Base-by-base conservation (phyloP, 1,284 basidiomycete genomes). In the Leccinum insolens region DNA sequence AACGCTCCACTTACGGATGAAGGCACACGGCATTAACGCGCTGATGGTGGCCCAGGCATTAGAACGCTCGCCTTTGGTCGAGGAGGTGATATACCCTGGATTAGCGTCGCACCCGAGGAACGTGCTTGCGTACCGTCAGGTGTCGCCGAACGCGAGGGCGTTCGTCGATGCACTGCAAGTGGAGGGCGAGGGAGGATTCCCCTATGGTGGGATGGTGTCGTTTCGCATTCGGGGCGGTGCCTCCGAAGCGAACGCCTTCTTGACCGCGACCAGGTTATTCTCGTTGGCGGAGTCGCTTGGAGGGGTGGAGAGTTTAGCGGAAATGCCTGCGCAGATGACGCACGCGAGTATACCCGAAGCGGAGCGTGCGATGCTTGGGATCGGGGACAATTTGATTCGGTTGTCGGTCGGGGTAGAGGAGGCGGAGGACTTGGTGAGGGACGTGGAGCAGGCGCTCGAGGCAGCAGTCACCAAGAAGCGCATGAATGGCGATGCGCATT, bases 351-450 rank as follows among this genome's bases (percentile, higher is more conserved):
- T 96, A 63, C 92, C 94, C 0, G 83, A 84, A n/a, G 88, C 81
- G 12, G 91, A 94, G 76, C 83, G 95, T 17, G 85, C 82, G 20
- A 69, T 81, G 28, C 82, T 96, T 34, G 95, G 95, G 1, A 97
- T 99, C 74, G 89, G 88, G 9, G 89, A 91, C 41, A 90, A 93
- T 74, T 81, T 99, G 67, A 84, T 98, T 37, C 84, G 96, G 25
- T 79, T 98, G 72, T 93, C 90, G 55, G 93, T 96, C 4, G 96
- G 96, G 11, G 86, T 97, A 22, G 96, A 98, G 82, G 96, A 98
- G 71, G 85, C 80, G 6, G 90, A 93, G 59, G 96, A 98, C 80
- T 78, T 98, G 61, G 82, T 95, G 31, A 65, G 68, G 7, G 94
- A 95, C 80, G 81, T 98, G 20, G 83, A 89, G 73, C 85, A 87